Base-by-base conservation (phyloP, 2,329 filamentous ascomycete species). In the Lasiodiplodia gonubiensis region DNA sequence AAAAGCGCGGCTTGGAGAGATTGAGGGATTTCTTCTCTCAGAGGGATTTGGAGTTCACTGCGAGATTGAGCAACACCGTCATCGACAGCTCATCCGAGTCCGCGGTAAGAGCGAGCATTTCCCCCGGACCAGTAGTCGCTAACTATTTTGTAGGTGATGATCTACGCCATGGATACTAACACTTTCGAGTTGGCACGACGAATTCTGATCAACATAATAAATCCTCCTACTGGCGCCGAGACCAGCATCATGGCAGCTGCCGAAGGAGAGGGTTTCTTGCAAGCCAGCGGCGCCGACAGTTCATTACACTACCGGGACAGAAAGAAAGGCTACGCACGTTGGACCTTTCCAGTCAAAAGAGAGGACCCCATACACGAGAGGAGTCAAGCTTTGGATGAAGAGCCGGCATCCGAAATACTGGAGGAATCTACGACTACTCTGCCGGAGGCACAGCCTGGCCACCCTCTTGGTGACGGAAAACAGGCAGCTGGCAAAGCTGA, bases 181-280 rank as follows among this genome's bases (percentile, higher is more conserved):
- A 68, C 74, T 1, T 67, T 73, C 18, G 71, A 70, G 23, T 74
- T 78, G 57, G 77, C 77, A 37, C 70, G 72, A 61, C 73, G 76
- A 8, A 70, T 68, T 33, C 69, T 79, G 14, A 53, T 76, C 21
- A 71, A 68, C 35, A 67, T 78, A 30, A 66, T 79, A 14, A 74
- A 74, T 55, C 18, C 64, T 57, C 18, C 53, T 7, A 46, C 30
- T 11, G 23, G 21, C 21, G 51, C 57, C 23, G 73, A 78, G 39
- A 70, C 67, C 4, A 71, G 70, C 2, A 64, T 63, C 33, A 23
- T 74, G 21, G 68, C 71, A 23, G 67, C 64, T 63, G 67, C 60
- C 3, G 68, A 68, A 25, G 57, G 68, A 5, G 23, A 70, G 10
- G 68, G 66, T 18, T 71, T 73, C 57, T 60, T 77, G 12, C 25